These are phyloP conservation scores for Creolimax fragrantissima DNA, from an alignment of 78 protist species.

Conservation along the genomic window DNA sequence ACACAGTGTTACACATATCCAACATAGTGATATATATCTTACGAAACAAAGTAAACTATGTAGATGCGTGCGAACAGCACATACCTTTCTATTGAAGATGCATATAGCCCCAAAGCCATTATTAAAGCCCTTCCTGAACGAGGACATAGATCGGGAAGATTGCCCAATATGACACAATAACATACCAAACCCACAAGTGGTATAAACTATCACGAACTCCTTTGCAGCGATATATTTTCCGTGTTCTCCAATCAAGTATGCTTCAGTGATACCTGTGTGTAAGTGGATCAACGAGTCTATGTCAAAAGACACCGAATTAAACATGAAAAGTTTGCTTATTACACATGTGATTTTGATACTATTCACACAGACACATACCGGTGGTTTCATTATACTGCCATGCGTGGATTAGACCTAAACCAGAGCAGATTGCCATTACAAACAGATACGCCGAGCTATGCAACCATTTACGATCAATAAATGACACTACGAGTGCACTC, in stretches of 20 bases:
- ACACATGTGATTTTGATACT: too few relatives aligned
- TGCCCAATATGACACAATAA: not conserved
- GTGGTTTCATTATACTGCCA: not conserved
- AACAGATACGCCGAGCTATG: not conserved
- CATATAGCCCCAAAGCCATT: not conserved
- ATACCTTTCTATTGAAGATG: not conserved
- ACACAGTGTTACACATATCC: too few relatives aligned
- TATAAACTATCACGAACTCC: not conserved
- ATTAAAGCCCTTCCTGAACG: not conserved
- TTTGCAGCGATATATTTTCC: not conserved
- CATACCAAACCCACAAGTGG: not conserved
- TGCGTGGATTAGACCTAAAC: not conserved
- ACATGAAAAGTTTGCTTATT: too few relatives aligned
- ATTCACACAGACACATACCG: too few relatives aligned
- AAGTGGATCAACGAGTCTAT: too few relatives aligned
- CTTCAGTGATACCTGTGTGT: not conserved
- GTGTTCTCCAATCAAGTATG: not conserved
- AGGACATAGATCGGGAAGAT: not conserved
- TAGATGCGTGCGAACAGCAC: not conserved
- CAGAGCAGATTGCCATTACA: not conserved
- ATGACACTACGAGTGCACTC: conserved; percentile 14
- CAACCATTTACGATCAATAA: not conserved
- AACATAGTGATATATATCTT: too few relatives aligned
- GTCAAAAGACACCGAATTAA: too few relatives aligned
- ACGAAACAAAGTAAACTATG: too few relatives aligned